These are phyloP conservation scores for Suillus sp. DNA, from an alignment of 768 basidiomycete genomes.

Conservation along the genomic window DNA sequence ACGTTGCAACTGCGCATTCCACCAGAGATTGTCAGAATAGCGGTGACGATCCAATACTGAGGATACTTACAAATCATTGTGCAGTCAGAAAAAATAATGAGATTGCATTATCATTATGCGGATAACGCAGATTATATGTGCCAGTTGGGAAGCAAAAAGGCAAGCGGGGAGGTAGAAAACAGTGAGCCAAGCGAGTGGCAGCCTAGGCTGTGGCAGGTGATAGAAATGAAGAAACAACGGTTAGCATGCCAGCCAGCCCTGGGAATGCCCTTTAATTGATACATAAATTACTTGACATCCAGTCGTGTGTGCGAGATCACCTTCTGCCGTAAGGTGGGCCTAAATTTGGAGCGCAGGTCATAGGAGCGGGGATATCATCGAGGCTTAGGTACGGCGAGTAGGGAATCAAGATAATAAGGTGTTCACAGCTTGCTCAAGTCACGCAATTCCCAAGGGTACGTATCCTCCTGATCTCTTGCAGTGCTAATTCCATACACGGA, in stretches of 20 bases:
- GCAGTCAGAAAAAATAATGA: background rate
- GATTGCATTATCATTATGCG: background rate
- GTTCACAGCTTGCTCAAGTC: background rate
- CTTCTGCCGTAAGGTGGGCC: background rate
- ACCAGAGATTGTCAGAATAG: background rate
- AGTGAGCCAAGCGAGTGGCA: background rate
- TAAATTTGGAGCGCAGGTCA: background rate
- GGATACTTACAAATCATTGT: background rate
- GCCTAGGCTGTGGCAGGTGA: background rate
- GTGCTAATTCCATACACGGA: constrained; percentile 1
- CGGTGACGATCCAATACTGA: background rate
- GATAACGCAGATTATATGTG: background rate
- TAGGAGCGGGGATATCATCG: background rate
- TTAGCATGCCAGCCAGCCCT: background rate
- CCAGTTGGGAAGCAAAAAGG: background rate
- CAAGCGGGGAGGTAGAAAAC: background rate
- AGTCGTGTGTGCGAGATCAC: background rate
- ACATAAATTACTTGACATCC: background rate
- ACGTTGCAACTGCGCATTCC: background rate
- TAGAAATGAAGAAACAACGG: background rate
- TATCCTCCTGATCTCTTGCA: background rate
- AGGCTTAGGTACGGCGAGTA: background rate
- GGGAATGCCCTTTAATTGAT: too few relatives aligned
- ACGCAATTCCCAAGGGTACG: background rate
- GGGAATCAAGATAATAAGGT: background rate